Conservation (phyloP, 1,284 basidiomycete genomes). For the Marasmius sp. region DNA sequence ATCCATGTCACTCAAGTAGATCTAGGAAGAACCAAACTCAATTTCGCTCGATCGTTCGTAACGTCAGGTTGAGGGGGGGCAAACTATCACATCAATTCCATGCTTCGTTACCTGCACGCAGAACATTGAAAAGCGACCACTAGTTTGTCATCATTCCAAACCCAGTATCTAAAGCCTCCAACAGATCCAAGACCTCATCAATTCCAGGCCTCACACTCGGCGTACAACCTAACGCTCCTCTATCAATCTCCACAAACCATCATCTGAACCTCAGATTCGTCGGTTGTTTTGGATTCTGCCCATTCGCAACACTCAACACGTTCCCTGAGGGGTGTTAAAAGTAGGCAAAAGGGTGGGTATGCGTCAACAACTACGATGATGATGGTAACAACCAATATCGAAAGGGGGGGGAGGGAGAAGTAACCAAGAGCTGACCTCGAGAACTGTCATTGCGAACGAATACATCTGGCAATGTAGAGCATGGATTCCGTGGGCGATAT, state of each 20-base stretch:
- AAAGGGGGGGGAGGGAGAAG: not conserved
- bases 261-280: constrained; percentile 33
- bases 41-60: too few species aligned
- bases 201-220: constrained; percentile 40
- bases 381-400: not conserved
- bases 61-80: too few species aligned
- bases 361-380: constrained; percentile 45
- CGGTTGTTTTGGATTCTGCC: constrained; percentile 44
- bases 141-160: too few species aligned
- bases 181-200: constrained; percentile 29
- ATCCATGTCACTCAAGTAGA: too few species aligned
- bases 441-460: constrained; percentile 42
- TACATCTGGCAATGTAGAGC: constrained; percentile 49
- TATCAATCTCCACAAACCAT: constrained; percentile 46
- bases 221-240: constrained; percentile 41
- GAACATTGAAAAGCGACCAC: too few species aligned
- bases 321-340: constrained; percentile 50
- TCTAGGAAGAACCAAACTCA: too few species aligned
- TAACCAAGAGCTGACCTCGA: constrained; percentile 32
- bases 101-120: too few species aligned
- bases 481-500: constrained; percentile 44
- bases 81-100: too few species aligned
- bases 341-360: constrained; percentile 45
- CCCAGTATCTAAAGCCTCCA: not conserved
- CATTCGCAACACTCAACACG: constrained; percentile 40